Evolutionary conservation across 768 basidiomycete species (phyloP), one percentile per base, ranked within the genome.

Genomic region (Polyporus arcularius): DNA sequence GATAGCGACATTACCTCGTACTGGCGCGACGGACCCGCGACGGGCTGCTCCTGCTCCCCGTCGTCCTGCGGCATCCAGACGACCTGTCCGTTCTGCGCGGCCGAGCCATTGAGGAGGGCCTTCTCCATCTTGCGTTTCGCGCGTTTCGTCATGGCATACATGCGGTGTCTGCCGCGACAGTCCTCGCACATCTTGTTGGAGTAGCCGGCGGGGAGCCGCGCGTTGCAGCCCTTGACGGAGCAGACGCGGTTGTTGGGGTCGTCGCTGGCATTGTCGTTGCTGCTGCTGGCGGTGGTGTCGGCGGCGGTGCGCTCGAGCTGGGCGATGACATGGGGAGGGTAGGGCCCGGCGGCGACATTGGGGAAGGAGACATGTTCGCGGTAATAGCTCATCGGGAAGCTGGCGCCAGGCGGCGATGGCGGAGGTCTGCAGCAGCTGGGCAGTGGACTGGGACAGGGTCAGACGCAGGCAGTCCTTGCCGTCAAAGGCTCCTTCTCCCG

Each of bases 91-190:
- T 59, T 53, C 51, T 66, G 65, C 4, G 50, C 47, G 15, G 57
- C 61, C 2, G 26, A 67, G 41, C 21, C 56, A 57, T 56, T 69
- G 58, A 70, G 40, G 6, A 77, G 75, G 0, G 76, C 78, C 68
- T 84, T 85, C 68, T 85, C 83, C 63, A 75, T 64, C 68, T 83
- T 84, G 58, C 82, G 71, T 57, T 78, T 76, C 4, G 78, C 77
- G 15, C 82, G 72, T 66, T 84, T 84, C 4, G 82, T 81, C 39
- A 68, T 78, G 10, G 81, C 82, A 51, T 85, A 84, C 5, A 77
- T 69, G 30, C 82, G 77, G 66, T 85, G 83, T 16, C 80, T 76
- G 40, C 76, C 75, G 26, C 83, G 75, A 71, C 83, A 85, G 0
- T 62, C 64, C 21, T 81, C 78, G 74, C 83, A 85, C 83, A 85